A percentile compares a stretch with the other conserved stretches of the same genome.
These are phyloP conservation scores for Neocucurbitaria cava DNA, from an alignment of 2,329 filamentous ascomycete species.

Conservation along the genomic window DNA sequence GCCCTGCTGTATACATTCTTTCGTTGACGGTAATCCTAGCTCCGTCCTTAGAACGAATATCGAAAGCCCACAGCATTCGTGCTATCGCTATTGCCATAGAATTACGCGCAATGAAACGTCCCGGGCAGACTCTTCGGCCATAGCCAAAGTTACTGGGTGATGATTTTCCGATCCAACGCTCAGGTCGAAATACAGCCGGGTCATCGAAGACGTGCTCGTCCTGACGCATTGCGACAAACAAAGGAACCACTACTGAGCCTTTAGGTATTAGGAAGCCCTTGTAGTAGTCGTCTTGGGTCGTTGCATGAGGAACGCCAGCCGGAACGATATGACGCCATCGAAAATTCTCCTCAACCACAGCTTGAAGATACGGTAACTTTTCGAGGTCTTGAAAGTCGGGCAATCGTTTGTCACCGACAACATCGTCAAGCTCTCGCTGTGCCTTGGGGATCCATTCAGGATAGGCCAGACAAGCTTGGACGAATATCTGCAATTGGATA, in stretches of 20 bases:
- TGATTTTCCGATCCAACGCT: constrained; percentile 38
- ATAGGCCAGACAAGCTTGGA: constrained; percentile 56
- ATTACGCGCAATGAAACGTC: constrained; percentile 39
- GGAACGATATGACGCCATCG: constrained; percentile 48
- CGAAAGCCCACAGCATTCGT: constrained; percentile 60
- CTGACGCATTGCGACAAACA: constrained; percentile 44
- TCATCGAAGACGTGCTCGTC: constrained; percentile 37
- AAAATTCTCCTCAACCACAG: constrained; percentile 38
- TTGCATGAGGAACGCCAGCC: constrained; percentile 54
- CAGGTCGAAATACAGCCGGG: constrained; percentile 44
- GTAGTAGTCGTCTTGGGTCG: constrained; percentile 55
- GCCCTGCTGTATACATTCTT: too few species aligned
- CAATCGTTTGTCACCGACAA: constrained; percentile 24
- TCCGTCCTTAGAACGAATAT: constrained; percentile 38
- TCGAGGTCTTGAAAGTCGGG: constrained; percentile 30
- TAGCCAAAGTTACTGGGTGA: constrained; percentile 53
- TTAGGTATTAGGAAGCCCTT: constrained; percentile 57
- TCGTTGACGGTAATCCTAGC: too few species aligned
- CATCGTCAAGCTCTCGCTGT: constrained; percentile 25
- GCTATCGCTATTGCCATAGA: constrained; percentile 58
- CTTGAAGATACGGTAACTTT: constrained; percentile 35
- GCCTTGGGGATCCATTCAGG: constrained; percentile 15
- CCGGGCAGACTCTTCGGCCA: constrained; percentile 56
- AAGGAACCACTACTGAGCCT: constrained; percentile 43
- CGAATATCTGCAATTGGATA: constrained; percentile 45